Evolutionary conservation across 352 stramenopile species (phyloP).

Genomic region (Pythium graminicola): DNA sequence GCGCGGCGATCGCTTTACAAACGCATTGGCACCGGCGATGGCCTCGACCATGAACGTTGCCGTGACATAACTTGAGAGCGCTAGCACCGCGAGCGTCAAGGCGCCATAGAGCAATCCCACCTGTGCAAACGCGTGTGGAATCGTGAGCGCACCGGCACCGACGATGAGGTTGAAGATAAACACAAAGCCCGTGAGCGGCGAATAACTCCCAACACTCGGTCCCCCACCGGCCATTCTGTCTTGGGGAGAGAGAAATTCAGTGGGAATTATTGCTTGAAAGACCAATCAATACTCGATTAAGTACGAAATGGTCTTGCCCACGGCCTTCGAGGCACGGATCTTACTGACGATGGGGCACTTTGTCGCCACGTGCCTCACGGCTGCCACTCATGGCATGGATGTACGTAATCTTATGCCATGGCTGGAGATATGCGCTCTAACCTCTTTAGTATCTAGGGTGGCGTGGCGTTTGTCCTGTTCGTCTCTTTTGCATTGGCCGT

Average conservation of each 20-base stretch:
- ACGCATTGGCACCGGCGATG: conserved; percentile 75
- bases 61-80: conserved; percentile 71
- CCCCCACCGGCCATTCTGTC: conserved; percentile 28
- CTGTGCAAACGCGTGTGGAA: conserved; percentile 80
- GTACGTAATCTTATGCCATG: background rate
- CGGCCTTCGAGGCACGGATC: conserved; percentile 38
- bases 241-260: background rate
- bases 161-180: conserved; percentile 91
- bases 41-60: conserved; percentile 82
- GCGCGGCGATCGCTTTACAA: conserved; percentile 41
- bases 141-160: conserved; percentile 77
- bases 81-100: conserved; percentile 49
- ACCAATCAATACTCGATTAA: too few species aligned
- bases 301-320: conserved; percentile 21
- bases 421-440: too few species aligned
- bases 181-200: conserved; percentile 82
- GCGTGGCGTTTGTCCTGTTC: conserved; percentile 28
- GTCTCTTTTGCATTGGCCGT: conserved; percentile 38
- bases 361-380: conserved; percentile 44
- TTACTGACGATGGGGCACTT: conserved; percentile 54
- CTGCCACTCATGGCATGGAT: conserved; percentile 11
- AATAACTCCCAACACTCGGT: conserved; percentile 60
- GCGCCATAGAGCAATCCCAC: conserved; percentile 71
- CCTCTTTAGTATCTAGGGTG: too few species aligned
- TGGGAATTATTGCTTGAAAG: too few species aligned